Evolutionary conservation across 1,139 yeast genomes (phyloP).

Genomic region (Protomyces arabidopsidicola): DNA sequence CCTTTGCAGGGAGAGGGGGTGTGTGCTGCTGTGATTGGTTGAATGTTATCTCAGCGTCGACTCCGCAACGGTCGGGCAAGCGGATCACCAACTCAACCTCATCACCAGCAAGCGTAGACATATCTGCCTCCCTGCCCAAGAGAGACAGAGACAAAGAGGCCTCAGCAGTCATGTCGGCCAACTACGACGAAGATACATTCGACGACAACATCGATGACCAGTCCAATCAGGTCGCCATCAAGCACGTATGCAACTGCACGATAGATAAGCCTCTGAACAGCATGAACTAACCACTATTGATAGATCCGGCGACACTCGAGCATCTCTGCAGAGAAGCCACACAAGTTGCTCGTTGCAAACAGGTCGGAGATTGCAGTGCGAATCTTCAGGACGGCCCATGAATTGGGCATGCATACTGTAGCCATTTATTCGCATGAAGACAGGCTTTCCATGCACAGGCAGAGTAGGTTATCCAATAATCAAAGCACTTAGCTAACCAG

Average conservation of each 20-base stretch:
- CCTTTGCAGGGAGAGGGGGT: no score
- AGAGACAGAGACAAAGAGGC: no score
- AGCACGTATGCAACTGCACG: background rate
- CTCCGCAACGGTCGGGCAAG: no score
- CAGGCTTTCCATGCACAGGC: constrained; percentile 86
- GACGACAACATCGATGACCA: constrained; percentile 26
- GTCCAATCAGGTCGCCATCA: constrained; percentile 25
- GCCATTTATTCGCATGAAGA: constrained; percentile 97
- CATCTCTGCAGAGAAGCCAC: constrained; percentile 12
- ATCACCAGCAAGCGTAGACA: no score
- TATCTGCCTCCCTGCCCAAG: no score
- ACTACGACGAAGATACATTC: background rate
- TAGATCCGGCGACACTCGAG: constrained; percentile 16
- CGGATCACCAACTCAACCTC: no score
- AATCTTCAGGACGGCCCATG: constrained; percentile 95
- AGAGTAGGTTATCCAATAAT: constrained; percentile 36
- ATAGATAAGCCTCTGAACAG: background rate
- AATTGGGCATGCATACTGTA: constrained; percentile 93
- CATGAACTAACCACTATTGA: background rate
- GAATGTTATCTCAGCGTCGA: no score
- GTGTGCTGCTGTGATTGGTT: no score
- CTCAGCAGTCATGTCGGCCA: background rate
- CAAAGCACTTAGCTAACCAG: background rate
- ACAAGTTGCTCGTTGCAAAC: constrained; percentile 28
- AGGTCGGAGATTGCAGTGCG: constrained; percentile 33